Conservation (phyloP, 495 filamentous ascomycete genomes). For the Hypoxylon intermedium region DNA sequence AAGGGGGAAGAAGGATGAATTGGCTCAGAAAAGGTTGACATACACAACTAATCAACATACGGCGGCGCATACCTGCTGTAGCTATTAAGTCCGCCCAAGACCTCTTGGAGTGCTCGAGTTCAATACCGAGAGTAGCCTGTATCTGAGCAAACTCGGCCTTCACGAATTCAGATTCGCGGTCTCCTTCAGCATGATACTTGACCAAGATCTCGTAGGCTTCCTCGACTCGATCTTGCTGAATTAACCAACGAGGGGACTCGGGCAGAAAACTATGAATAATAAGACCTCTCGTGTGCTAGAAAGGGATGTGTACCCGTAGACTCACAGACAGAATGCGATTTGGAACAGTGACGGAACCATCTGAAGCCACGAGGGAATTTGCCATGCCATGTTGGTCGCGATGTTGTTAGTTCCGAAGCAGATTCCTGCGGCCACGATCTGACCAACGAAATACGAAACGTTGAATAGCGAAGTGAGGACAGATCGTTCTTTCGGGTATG, state of each 20-base stretch:
- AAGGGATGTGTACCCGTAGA: slow-evolving; percentile 51
- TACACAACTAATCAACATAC: slow-evolving; percentile 57
- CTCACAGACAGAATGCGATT: slow-evolving; percentile 57
- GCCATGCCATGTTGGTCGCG: slow-evolving; percentile 65
- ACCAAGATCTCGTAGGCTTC: slow-evolving; percentile 60
- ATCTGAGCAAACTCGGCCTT: slow-evolving; percentile 62
- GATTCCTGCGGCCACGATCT: slow-evolving; percentile 67
- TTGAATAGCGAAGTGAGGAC: slow-evolving; percentile 74
- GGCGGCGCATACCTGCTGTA: slow-evolving; percentile 53
- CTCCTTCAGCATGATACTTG: slow-evolving; percentile 66
- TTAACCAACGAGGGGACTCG: slow-evolving; percentile 62
- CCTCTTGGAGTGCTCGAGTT: slow-evolving; percentile 54
- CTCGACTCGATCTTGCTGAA: slow-evolving; percentile 59
- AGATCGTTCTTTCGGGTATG: slow-evolving; percentile 69
- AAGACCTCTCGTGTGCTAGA: slow-evolving; percentile 50
- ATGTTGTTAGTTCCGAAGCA: slow-evolving; percentile 66
- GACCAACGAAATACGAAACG: slow-evolving; percentile 67
- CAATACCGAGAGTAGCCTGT: slow-evolving; percentile 57
- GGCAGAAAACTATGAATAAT: slow-evolving; percentile 55
- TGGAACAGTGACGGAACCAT: slow-evolving; percentile 64
- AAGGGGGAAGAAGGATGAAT: too few species aligned
- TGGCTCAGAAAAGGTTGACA: background rate
- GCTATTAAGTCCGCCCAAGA: slow-evolving; percentile 58
- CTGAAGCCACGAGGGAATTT: slow-evolving; percentile 69
- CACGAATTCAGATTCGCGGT: slow-evolving; percentile 56